Evolutionary conservation across 768 basidiomycete genomes (phyloP), one percentile per base, ranked within the genome.

Genomic region (Amanita pseudoporphyria): DNA sequence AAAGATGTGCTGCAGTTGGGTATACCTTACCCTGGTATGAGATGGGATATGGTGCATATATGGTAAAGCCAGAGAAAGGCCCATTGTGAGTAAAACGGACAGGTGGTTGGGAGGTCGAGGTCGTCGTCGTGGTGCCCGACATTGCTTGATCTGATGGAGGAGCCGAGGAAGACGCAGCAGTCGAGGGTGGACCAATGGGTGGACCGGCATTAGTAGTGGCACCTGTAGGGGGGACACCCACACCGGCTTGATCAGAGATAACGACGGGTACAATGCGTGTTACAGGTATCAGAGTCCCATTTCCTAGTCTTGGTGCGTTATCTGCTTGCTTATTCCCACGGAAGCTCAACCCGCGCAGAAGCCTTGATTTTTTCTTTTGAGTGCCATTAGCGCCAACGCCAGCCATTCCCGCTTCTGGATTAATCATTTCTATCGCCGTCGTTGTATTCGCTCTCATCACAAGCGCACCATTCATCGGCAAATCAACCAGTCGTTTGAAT

Each of bases 1-100:
- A 74, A n/a, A 90, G 70, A 55, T 90, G 87, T 56, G 80, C 62
- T 9, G 82, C 87, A 1, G 79, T 83, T 1, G 84, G 84, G 56
- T 81, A 91, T 36, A 64, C 62, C 47, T 67, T 67, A 28, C 77
- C 70, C 31, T 70, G 61, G 61, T 79, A 81, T 47, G 79, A 48
- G 18, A 91, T 73, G 4, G 69, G 70, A 56, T 87, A 78, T 1
- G 69, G 74, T 1, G 87, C 87, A 55, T 81, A 77, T 57, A 79
- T 84, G 60, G 84, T 65, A 62, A 88, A 81, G 1, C 72, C 73
- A 0, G 68, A 58, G 47, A 67, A 70, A 12, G 63, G 56, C 0
- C 62, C 63, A 1, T 57, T 52, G 49, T 77, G 70, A 52, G 73
- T 64, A 60, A 81, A 75, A 52, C 60, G 42, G 22, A 35, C 40